Conservation (phyloP, 306 rosid species). For the Sicyos edulis region DNA sequence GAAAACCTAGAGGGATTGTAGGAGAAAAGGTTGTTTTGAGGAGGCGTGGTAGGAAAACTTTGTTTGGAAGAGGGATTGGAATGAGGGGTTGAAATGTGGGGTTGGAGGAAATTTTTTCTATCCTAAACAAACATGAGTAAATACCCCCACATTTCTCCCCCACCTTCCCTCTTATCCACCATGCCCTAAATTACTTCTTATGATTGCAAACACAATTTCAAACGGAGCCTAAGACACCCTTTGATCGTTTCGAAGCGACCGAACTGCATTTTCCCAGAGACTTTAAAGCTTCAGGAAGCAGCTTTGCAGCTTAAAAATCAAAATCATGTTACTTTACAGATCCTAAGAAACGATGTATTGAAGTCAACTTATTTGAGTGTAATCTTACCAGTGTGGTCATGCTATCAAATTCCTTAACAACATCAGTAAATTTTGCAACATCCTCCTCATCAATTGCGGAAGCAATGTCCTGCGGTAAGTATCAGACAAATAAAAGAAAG, state of each 20-base stretch:
- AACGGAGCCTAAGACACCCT: not conserved
- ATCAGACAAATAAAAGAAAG: not conserved
- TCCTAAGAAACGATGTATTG: not conserved
- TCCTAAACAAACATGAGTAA: too few species aligned
- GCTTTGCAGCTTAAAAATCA: not conserved
- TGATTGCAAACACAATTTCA: too few species aligned
- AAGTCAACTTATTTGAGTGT: slow-evolving; percentile 9
- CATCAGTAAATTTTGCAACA: slow-evolving; percentile 72
- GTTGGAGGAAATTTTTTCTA: too few species aligned
- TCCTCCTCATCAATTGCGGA: slow-evolving; percentile 81
- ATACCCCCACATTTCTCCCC: too few species aligned
- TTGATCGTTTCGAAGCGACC: not conserved
- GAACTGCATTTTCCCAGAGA: not conserved
- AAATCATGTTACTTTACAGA: not conserved
- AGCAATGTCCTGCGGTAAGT: slow-evolving; percentile 59
- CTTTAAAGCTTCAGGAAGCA: not conserved
- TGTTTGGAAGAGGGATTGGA: too few species aligned
- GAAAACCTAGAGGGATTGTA: too few species aligned
- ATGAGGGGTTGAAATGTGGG: too few species aligned
- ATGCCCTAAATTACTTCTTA: too few species aligned
- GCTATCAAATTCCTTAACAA: slow-evolving; percentile 86
- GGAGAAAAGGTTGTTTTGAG: too few species aligned
- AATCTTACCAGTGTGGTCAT: slow-evolving; percentile 80
- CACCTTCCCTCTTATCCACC: too few species aligned
- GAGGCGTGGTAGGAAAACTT: too few species aligned